Evolutionary conservation across 768 basidiomycete species (phyloP), one percentile per base, ranked within the genome.

Genomic region (Vararia minispora): DNA sequence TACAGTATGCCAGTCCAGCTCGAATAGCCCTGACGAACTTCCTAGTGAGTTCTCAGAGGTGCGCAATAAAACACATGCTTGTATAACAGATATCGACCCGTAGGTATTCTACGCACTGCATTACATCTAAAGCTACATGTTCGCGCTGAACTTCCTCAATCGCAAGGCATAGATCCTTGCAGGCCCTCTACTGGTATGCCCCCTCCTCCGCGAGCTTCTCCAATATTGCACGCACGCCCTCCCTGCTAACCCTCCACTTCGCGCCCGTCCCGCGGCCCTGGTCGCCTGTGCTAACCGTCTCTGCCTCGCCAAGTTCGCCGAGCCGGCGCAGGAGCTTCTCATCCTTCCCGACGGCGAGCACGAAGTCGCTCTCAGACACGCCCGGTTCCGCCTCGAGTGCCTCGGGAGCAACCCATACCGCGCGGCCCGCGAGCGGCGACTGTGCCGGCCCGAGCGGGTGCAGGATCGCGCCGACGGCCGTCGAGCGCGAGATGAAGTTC

Each of bases 181-280:
- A n/a, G n/a, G n/a, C n/a, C n/a, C n/a, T n/a, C n/a, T n/a, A n/a
- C n/a, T n/a, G n/a, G n/a, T n/a, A 40, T 14, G 20, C 26, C 37
- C 26, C n/a, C n/a, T n/a, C 40, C 5, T 33, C 42, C 20, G 54
- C 60, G 26, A 66, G 57, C 43, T 59, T 46, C 53, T 39, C 45
- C 30, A 71, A 52, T 34, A 63, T 55, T 16, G 46, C 28, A 16
- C 59, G 22, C 20, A 66, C 66, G 7, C 59, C 63, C 35, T 48
- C 56, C 1, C 58, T 57, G 9, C 60, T 55, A 28, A 74, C 43
- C 44, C 63, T 65, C 85, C 86, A 88, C 59, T 67, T 73, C 33
- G 80, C 85, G 57, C 85, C 83, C 30, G 83, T 86, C n/a, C n/a
- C n/a, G n/a, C n/a, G n/a, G n/a, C 78, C 79, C 56, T 70, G 79